A percentile compares a stretch with the other conserved stretches of the same genome.
Conservation (phyloP, 768 basidiomycete genomes). For the Auricularia cornea region DNA sequence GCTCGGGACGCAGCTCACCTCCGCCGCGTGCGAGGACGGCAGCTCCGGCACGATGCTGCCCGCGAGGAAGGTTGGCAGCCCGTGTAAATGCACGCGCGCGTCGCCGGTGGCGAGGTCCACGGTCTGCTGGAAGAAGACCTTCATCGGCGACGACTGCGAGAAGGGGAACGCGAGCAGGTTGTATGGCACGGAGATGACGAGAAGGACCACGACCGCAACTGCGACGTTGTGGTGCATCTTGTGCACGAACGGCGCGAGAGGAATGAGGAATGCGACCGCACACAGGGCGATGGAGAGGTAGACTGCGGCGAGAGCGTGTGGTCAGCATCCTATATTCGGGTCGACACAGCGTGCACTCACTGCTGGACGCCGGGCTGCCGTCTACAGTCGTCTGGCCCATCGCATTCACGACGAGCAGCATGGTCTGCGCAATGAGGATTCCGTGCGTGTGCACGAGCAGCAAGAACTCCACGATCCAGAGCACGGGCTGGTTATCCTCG, state of each 20-base stretch:
- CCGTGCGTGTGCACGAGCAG: constrained; percentile 46
- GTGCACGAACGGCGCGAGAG: constrained; percentile 56
- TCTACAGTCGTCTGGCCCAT: constrained; percentile 54
- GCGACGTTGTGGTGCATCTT: constrained; percentile 37
- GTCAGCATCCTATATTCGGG: not conserved
- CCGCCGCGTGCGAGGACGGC: constrained; percentile 39
- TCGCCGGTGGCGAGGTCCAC: constrained; percentile 34
- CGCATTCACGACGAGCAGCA: constrained; percentile 37
- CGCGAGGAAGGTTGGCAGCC: constrained; percentile 35
- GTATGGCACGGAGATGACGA: constrained; percentile 35
- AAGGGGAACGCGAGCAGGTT: constrained; percentile 52
- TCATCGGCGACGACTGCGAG: constrained; percentile 49
- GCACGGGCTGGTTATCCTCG: constrained; percentile 18
- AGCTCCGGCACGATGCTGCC: constrained; percentile 38
- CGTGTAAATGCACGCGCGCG: constrained; percentile 24
- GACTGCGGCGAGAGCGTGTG: constrained; percentile 28
- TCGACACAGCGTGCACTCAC: constrained; percentile 30
- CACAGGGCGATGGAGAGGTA: constrained; percentile 40
- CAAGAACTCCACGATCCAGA: constrained; percentile 56
- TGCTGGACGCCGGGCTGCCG: constrained; percentile 41
- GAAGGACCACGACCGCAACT: constrained; percentile 29
- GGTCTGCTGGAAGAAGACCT: constrained; percentile 61
- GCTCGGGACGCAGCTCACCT: constrained; percentile 23
- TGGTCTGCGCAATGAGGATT: constrained; percentile 44
- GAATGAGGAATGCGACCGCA: constrained; percentile 44